A percentile compares a stretch with the other conserved stretches of the same genome.
Evolutionary conservation across 1,284 basidiomycete genomes (phyloP).

Genomic region (Marasmius sp.): DNA sequence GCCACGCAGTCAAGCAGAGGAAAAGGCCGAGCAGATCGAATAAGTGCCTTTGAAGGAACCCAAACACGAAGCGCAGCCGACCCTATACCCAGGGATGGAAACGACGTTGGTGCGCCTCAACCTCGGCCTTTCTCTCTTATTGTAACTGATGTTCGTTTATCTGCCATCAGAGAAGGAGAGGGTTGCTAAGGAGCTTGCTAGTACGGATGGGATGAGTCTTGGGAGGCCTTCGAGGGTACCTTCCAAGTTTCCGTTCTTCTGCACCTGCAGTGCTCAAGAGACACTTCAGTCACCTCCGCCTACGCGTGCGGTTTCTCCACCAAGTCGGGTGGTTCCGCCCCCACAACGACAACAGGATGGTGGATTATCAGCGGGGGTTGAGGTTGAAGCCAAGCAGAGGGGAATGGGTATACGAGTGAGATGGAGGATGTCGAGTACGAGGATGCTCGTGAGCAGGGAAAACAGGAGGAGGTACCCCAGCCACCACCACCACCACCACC

Average conservation of each 20-base stretch:
- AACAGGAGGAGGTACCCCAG: slow-evolving; percentile 41
- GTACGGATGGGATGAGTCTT: slow-evolving; percentile 70
- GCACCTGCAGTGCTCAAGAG: slow-evolving; percentile 1
- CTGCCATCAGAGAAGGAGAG: slow-evolving; percentile 57
- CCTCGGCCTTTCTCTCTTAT: no score
- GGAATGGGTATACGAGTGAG: slow-evolving; percentile 43
- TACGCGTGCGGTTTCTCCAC: slow-evolving; percentile 18
- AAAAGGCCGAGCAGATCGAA: slow-evolving; percentile 2
- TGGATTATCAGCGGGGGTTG: slow-evolving; percentile 45
- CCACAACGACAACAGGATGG: slow-evolving; percentile 41
- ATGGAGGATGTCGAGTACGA: slow-evolving; percentile 61
- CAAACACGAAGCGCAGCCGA: no score
- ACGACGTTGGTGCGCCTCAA: slow-evolving; percentile 37
- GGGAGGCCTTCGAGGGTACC: no score
- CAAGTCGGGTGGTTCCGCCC: slow-evolving; percentile 32
- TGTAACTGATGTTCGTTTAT: no score
- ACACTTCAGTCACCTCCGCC: slow-evolving; percentile 6
- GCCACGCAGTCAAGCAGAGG: slow-evolving; percentile 2
- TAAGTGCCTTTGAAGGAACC: not conserved
- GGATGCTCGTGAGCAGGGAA: slow-evolving; percentile 40
- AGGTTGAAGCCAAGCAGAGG: slow-evolving; percentile 62
- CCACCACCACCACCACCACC: slow-evolving; percentile 39
- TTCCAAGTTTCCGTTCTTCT: no score
- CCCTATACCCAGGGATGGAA: slow-evolving; percentile 37
- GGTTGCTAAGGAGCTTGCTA: slow-evolving; percentile 67